Percentiles rank a stretch among this genome's conserved stretches.
These are phyloP conservation scores for Atkinsonella texensis DNA, from an alignment of 2,329 filamentous ascomycete species.

Conservation along the genomic window DNA sequence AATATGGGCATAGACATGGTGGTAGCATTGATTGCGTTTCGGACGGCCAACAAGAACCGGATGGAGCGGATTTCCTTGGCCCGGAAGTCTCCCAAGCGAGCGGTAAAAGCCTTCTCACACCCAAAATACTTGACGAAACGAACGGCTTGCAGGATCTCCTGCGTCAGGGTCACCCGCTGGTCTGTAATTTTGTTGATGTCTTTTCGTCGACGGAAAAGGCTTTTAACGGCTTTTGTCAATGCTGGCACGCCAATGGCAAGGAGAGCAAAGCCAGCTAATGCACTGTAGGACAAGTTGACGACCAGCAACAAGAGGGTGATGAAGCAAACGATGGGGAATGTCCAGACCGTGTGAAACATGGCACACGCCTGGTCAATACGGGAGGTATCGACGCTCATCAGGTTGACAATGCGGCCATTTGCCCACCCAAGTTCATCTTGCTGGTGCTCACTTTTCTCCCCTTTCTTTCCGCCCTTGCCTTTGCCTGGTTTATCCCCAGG, in stretches of 20 bases:
- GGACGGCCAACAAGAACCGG: constrained; percentile 68
- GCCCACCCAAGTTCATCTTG: constrained; percentile 72
- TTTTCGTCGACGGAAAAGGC: constrained; percentile 61
- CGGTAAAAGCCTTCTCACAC: constrained; percentile 82
- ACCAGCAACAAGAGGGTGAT: constrained; percentile 70
- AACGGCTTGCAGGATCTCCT: constrained; percentile 84
- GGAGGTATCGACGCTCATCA: constrained; percentile 94
- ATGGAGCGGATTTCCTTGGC: constrained; percentile 70
- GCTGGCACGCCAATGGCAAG: constrained; percentile 68
- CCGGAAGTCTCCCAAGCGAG: constrained; percentile 62
- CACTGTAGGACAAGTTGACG: constrained; percentile 82
- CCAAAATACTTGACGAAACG: constrained; percentile 95
- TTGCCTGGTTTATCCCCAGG: constrained; percentile 20
- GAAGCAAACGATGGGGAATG: constrained; percentile 64
- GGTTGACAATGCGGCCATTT: constrained; percentile 80
- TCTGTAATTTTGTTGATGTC: constrained; percentile 90
- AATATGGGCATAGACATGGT: constrained; percentile 85
- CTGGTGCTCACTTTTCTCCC: constrained; percentile 26
- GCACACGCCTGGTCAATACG: constrained; percentile 80
- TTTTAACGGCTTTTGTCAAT: constrained; percentile 64
- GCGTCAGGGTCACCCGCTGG: constrained; percentile 78
- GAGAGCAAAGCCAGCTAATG: constrained; percentile 75
- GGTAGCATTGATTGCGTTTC: constrained; percentile 74
- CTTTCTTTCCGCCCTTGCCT: constrained; percentile 25
- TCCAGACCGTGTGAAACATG: constrained; percentile 88